A percentile compares a stretch with the other conserved stretches of the same genome.
Evolutionary conservation across 352 stramenopile genomes (phyloP).

Genomic region (Globisporangium okanoganense): DNA sequence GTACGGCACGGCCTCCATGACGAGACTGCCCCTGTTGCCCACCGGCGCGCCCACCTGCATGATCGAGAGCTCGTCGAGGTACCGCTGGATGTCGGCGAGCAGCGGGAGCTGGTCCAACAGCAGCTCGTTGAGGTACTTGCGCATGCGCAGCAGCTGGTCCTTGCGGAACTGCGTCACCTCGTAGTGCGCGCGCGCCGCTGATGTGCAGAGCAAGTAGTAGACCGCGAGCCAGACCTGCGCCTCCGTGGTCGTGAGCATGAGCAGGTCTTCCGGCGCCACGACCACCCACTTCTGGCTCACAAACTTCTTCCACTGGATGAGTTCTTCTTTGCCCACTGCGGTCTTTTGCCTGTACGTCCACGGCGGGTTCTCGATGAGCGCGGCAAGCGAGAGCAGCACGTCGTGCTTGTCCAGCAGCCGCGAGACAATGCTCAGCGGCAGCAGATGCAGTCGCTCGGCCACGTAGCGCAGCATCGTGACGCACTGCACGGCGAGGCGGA

Average conservation of each 20-base stretch:
- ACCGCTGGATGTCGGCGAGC: conserved; percentile 91
- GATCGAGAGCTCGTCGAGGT: conserved; percentile 95
- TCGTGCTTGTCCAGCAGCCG: conserved; percentile 97
- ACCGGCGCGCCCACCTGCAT: conserved; percentile 57
- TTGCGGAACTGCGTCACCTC: conserved; percentile 94
- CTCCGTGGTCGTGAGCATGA: conserved; percentile 92
- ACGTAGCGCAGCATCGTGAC: conserved; percentile 90
- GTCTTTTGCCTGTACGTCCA: conserved; percentile 87
- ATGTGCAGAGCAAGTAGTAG: conserved; percentile 92
- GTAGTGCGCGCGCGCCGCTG: conserved; percentile 92
- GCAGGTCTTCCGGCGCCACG: conserved; percentile 84
- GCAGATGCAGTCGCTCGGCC: conserved; percentile 81
- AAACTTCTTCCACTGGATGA: conserved; percentile 90
- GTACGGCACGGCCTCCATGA: conserved; percentile 81
- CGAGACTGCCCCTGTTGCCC: conserved; percentile 39
- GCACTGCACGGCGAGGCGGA: conserved; percentile 78
- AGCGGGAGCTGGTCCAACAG: conserved; percentile 95
- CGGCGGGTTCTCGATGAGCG: conserved; percentile 94
- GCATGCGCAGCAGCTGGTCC: conserved; percentile 88
- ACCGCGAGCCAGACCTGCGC: conserved; percentile 94
- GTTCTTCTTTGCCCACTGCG: conserved; percentile 8
- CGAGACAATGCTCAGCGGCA: conserved; percentile 86
- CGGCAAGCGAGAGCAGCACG: conserved; percentile 88
- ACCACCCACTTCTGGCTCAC: conserved; percentile 89
- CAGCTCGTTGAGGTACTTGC: conserved; percentile 94